A percentile compares a stretch with the other conserved stretches of the same genome.
Conservation (phyloP, 345 rosid species). For the Aquilaria yunnanensis region DNA sequence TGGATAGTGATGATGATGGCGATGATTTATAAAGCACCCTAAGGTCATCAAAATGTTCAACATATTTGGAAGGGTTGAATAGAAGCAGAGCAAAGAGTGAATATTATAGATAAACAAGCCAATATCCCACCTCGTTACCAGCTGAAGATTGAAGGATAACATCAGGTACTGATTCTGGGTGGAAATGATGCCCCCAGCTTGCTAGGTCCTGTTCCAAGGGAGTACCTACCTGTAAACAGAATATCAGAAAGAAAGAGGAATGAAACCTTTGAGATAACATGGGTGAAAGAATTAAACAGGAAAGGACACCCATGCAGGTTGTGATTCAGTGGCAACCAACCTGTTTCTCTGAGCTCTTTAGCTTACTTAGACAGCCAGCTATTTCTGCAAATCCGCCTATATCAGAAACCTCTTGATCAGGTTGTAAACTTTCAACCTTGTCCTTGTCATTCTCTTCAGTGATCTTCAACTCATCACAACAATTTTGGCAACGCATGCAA, state of each 20-base stretch:
- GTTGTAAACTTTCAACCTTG: conserved; percentile 17
- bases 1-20: no score
- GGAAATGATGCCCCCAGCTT: conserved; percentile 92
- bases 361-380: conserved; percentile 56
- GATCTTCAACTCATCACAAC: conserved; percentile 23
- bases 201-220: conserved; percentile 87
- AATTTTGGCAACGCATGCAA: conserved; percentile 55
- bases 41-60: neutral
- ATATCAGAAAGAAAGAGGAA: conserved; percentile 6
- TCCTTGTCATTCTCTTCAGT: conserved; percentile 28
- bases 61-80: neutral
- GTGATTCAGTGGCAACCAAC: conserved; percentile 24
- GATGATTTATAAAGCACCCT: neutral
- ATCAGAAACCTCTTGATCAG: conserved; percentile 37
- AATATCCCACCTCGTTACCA: conserved; percentile 67
- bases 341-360: conserved; percentile 86
- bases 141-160: conserved; percentile 83
- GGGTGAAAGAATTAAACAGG: neutral
- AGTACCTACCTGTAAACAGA: conserved; percentile 58
- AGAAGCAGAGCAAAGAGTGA: neutral
- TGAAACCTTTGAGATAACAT: conserved; percentile 3
- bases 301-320: neutral
- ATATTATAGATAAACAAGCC: no score
- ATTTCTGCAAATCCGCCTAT: conserved; percentile 84
- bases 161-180: conserved; percentile 74